Evolutionary conservation across 2,329 filamentous ascomycete species (phyloP), one percentile per base, ranked within the genome.

Genomic region (Reticulascus tulasneorum): DNA sequence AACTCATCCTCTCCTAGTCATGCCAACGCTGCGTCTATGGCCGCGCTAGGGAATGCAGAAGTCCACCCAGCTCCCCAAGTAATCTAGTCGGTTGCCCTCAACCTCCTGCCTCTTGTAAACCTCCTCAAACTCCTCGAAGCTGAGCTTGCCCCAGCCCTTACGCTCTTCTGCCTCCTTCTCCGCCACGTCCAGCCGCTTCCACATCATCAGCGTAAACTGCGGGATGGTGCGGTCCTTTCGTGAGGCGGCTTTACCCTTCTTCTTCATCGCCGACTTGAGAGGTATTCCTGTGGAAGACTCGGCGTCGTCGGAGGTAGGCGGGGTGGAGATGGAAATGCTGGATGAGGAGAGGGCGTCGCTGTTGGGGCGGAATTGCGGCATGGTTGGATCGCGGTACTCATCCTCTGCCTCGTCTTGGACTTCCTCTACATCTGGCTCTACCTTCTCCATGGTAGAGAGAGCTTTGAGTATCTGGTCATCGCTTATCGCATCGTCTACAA

Each of bases 41-140:
- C 21, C 36, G 23, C 23, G 19, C 58, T 69, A 79, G 11, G 78
- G 79, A 47, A 84, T 82, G 56, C 79, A 84, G 56, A 82, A 81
- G 56, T 96, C 90, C 59, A 96, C 86, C 91, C 91, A 97, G 51
- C 79, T 86, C 41, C 86, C 86, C 29, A 96, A 70, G 59, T 95
- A 91, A 48, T 86, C 85, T 43, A 90, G 70, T 35, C 82, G 66
- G 53, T 79, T 78, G 11, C 72, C 74, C 19, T 67, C 64, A 17
- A 78, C 77, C 47, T 82, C 76, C 45, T 80, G 73, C n/a, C 71
- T 70, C 48, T 79, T 77, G 65, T 93, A 87, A 32, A 83, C 81
- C 24, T 67, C 66, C 51, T 86, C 81, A 60, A 97, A 94, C 59
- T 97, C 93, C 1, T 75, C 71, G 47, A 82, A 90, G 53, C 64